These are phyloP conservation scores for Betula pendula DNA, from an alignment of 306 rosid genomes.

Conservation along the genomic window DNA sequence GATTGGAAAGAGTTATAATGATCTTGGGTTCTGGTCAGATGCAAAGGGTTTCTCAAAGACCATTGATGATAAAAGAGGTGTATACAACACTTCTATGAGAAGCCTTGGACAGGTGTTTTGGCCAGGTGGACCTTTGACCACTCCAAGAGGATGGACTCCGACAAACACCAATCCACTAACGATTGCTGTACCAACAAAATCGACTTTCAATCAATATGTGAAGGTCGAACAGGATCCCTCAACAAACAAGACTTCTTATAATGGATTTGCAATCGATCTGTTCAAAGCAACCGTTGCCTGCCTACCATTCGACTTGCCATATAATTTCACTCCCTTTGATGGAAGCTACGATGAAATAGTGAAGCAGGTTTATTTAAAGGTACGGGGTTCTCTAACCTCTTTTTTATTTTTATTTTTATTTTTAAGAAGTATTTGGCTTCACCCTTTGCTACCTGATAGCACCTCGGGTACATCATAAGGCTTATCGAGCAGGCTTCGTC, in stretches of 20 bases:
- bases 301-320: conserved; percentile 34
- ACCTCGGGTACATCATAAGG: too few relatives aligned
- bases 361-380: conserved; percentile 32
- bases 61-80: conserved; percentile 5
- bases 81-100: conserved; percentile 31
- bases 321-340: conserved; percentile 29
- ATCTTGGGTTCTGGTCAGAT: conserved; percentile 55
- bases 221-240: conserved; percentile 12
- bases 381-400: too few relatives aligned
- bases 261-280: conserved; percentile 44
- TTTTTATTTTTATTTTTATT: too few relatives aligned
- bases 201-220: conserved; percentile 33
- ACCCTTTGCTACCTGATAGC: too few relatives aligned
- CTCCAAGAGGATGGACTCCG: conserved; percentile 47
- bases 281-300: conserved; percentile 22
- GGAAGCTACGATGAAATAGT: conserved; percentile 46
- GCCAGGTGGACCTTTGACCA: conserved; percentile 45
- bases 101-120: conserved; percentile 37
- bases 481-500: too few relatives aligned
- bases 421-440: too few relatives aligned
- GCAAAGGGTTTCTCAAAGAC: conserved; percentile 32
- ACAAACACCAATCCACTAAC: conserved; percentile 21
- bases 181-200: conserved; percentile 42
- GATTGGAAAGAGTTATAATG: conserved; percentile 39
- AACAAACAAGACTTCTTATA: conserved; percentile 1